Conservation (phyloP, 371 early-diverging fungal genomes). For the Entomophthora muscae region DNA sequence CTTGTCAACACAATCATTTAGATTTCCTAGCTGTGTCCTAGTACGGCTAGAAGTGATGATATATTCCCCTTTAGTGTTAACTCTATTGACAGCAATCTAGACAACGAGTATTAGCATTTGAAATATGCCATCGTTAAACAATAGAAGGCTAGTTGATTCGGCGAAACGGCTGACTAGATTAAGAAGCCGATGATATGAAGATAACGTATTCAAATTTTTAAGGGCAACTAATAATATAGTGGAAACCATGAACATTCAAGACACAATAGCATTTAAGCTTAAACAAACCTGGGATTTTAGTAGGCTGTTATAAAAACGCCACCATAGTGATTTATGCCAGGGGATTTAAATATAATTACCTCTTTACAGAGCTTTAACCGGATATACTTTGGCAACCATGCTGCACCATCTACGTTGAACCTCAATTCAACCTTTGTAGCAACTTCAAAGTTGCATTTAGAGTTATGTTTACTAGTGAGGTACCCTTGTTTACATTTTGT, state of each 20-base stretch:
- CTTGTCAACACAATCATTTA: conserved; percentile 4
- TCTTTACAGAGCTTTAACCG: not conserved
- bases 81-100: not conserved
- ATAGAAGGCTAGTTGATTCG: too few species aligned
- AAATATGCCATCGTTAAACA: too few species aligned
- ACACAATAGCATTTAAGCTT: too few species aligned
- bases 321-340: too few species aligned
- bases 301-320: too few species aligned
- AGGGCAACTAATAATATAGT: too few species aligned
- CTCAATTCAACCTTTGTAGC: conserved; percentile 5
- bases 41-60: not conserved
- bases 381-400: conserved; percentile 1
- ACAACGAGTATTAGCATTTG: not conserved
- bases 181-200: too few species aligned
- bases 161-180: too few species aligned
- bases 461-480: not conserved
- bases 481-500: conserved; percentile 5
- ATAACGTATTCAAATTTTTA: too few species aligned
- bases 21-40: not conserved
- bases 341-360: too few species aligned
- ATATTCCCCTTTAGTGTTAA: not conserved
- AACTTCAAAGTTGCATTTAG: not conserved
- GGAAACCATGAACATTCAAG: too few species aligned
- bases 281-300: too few species aligned
- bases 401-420: not conserved